phyloP scores from a whole-genome alignment of 768 basidiomycete genomes.

The Russula compacta region DNA sequence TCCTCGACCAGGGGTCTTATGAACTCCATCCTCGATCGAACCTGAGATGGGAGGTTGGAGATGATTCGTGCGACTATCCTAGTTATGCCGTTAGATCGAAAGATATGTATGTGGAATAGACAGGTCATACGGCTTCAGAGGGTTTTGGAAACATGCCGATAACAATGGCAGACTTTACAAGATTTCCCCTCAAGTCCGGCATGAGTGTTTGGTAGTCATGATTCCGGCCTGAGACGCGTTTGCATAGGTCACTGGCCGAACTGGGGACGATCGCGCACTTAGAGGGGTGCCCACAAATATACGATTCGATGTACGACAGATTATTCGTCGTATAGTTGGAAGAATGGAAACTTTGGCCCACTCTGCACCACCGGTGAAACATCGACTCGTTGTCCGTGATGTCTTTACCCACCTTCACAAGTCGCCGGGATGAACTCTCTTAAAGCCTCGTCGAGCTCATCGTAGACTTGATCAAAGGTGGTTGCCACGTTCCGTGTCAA shows the following conservation, averaged over 20 bases:
- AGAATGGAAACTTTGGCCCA: slow-evolving; percentile 28
- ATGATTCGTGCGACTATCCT: slow-evolving; percentile 23
- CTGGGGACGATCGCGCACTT: slow-evolving; percentile 20
- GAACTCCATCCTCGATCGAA: not conserved
- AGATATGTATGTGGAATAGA: slow-evolving; percentile 14
- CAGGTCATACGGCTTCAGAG: slow-evolving; percentile 35
- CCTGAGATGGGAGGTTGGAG: not conserved
- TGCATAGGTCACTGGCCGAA: not conserved
- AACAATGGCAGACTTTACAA: slow-evolving; percentile 26
- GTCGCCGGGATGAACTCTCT: slow-evolving; percentile 28
- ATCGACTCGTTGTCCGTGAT: no score
- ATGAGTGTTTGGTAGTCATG: slow-evolving; percentile 33
- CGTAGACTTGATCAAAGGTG: slow-evolving; percentile 33
- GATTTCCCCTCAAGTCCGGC: slow-evolving; percentile 29
- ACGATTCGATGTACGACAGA: not conserved
- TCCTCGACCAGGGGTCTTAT: slow-evolving; percentile 6
- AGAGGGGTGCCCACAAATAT: slow-evolving; percentile 37
- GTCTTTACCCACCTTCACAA: slow-evolving; percentile 17
- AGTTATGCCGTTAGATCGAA: slow-evolving; percentile 18
- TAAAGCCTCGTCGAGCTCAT: slow-evolving; percentile 37
- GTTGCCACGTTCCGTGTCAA: slow-evolving; percentile 24
- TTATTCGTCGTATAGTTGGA: not conserved
- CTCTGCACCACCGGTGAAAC: slow-evolving; percentile 25
- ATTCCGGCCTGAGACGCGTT: slow-evolving; percentile 30
- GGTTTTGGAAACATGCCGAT: slow-evolving; percentile 33